Conservation (phyloP, 2,329 filamentous ascomycete genomes). For the Zarea fungicola region DNA sequence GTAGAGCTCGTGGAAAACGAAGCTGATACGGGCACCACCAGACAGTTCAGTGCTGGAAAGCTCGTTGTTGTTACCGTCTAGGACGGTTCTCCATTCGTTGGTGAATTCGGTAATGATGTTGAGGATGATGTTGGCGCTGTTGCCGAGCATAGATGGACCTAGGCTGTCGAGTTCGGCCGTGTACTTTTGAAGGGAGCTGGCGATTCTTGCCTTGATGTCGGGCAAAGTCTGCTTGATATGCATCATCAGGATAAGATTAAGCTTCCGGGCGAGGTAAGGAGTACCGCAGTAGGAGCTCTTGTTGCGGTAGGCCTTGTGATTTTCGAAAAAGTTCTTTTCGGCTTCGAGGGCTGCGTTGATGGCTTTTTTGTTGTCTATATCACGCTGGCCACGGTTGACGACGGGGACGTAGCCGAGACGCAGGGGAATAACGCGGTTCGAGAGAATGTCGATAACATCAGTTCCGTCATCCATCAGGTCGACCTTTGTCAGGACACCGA, state of each 20-base stretch:
- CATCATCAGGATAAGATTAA: slow-evolving; percentile 99
- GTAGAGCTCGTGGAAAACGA: slow-evolving; percentile 98
- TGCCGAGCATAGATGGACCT: slow-evolving; percentile 91
- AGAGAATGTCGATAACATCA: slow-evolving; percentile 96
- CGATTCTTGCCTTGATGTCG: slow-evolving; percentile 95
- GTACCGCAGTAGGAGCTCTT: slow-evolving; percentile 99
- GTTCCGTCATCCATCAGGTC: slow-evolving; percentile 99
- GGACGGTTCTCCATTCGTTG: slow-evolving; percentile 91
- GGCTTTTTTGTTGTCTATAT: slow-evolving; percentile 97
- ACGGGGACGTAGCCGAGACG: slow-evolving; percentile 94
- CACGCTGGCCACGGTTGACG: slow-evolving; percentile 93
- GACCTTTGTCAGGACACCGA: slow-evolving; percentile 97
- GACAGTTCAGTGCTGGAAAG: slow-evolving; percentile 91
- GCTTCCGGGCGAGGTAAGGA: slow-evolving; percentile 90
- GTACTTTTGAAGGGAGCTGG: slow-evolving; percentile 92
- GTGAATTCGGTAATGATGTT: slow-evolving; percentile 99
- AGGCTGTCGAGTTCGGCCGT: slow-evolving; percentile 72
- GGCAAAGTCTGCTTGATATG: slow-evolving; percentile 99
- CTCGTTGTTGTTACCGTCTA: slow-evolving; percentile 96
- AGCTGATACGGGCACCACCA: slow-evolving; percentile 95
- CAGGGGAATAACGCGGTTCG: slow-evolving; percentile 92
- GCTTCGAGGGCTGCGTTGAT: slow-evolving; percentile 88
- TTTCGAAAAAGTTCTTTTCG: slow-evolving; percentile 96
- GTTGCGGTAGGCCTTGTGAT: slow-evolving; percentile 97
- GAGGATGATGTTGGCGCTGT: slow-evolving; percentile 91